phyloP scores from a whole-genome alignment of 1,284 basidiomycete species.

The Agroathelia rolfsii region DNA sequence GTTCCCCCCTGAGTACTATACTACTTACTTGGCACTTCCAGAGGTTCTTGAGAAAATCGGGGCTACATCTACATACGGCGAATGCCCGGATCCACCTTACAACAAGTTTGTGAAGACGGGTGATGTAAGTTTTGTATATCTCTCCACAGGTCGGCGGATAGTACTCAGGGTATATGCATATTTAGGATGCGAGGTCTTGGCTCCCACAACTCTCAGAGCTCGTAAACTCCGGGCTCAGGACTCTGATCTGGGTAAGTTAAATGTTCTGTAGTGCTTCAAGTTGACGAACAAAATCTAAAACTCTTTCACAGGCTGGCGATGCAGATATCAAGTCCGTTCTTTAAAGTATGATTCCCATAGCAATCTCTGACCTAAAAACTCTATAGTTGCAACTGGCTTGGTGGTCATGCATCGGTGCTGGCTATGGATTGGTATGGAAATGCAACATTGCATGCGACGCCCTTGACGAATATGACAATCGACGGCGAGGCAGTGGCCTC shows the following conservation, averaged over 20 bases:
- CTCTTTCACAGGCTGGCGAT: slow-evolving; percentile 24
- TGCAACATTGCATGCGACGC: slow-evolving; percentile 22
- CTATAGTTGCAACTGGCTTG: slow-evolving; percentile 27
- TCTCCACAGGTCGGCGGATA: slow-evolving; percentile 10
- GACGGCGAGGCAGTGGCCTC: slow-evolving; percentile 22
- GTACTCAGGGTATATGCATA: too few relatives aligned
- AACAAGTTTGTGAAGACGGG: slow-evolving; percentile 21
- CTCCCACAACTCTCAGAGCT: slow-evolving; percentile 24
- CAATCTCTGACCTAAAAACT: not conserved
- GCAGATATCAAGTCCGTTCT: slow-evolving; percentile 25
- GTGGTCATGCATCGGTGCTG: slow-evolving; percentile 25
- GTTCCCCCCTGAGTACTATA: slow-evolving; percentile 28
- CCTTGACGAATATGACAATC: slow-evolving; percentile 27
- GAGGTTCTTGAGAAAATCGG: slow-evolving; percentile 23
- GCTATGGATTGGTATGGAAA: slow-evolving; percentile 31
- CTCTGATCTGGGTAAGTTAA: slow-evolving; percentile 26
- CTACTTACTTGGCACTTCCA: slow-evolving; percentile 20
- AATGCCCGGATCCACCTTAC: slow-evolving; percentile 35
- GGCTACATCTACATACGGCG: slow-evolving; percentile 29
- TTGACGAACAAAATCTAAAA: too few relatives aligned
- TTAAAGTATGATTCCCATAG: not conserved
- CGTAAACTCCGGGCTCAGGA: slow-evolving; percentile 24
- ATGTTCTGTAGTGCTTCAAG: not conserved
- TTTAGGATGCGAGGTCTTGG: slow-evolving; percentile 24
- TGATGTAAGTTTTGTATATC: slow-evolving; percentile 10